Evolutionary conservation across 2,329 filamentous ascomycete genomes (phyloP).

Genomic region (Leptoxyphium fumago): DNA sequence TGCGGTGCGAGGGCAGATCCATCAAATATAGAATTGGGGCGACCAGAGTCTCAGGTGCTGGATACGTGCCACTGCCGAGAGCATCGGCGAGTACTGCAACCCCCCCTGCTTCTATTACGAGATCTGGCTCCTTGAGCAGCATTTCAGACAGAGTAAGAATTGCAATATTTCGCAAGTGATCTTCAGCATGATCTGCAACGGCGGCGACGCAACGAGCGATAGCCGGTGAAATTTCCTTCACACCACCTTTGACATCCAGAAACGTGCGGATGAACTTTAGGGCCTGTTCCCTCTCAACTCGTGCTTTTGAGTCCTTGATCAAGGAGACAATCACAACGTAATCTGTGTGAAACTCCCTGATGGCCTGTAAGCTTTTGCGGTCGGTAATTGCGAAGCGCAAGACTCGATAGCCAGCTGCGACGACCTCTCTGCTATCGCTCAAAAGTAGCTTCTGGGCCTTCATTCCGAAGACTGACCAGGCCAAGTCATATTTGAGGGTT

Average conservation of each 20-base stretch:
- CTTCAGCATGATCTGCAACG: slow-evolving; percentile 73
- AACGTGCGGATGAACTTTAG: slow-evolving; percentile 93
- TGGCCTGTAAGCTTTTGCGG: slow-evolving; percentile 72
- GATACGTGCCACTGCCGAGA: slow-evolving; percentile 78
- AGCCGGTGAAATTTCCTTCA: slow-evolving; percentile 71
- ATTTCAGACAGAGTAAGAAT: slow-evolving; percentile 89
- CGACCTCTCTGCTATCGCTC: slow-evolving; percentile 88
- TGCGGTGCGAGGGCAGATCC: slow-evolving; percentile 66
- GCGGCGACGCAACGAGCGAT: slow-evolving; percentile 82
- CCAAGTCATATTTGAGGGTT: slow-evolving; percentile 88
- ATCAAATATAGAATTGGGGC: slow-evolving; percentile 80
- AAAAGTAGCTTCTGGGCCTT: slow-evolving; percentile 92
- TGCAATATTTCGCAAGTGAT: slow-evolving; percentile 77
- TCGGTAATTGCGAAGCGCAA: slow-evolving; percentile 92
- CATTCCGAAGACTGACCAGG: slow-evolving; percentile 87
- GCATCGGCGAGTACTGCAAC: slow-evolving; percentile 81
- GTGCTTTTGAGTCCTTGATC: slow-evolving; percentile 92
- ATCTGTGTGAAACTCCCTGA: slow-evolving; percentile 78
- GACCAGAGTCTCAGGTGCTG: slow-evolving; percentile 78
- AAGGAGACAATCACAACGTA: slow-evolving; percentile 82
- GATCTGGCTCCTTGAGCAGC: slow-evolving; percentile 66
- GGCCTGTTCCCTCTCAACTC: slow-evolving; percentile 90
- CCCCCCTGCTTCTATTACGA: slow-evolving; percentile 72
- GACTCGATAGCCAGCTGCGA: slow-evolving; percentile 85
- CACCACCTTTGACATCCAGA: slow-evolving; percentile 84